Percentiles rank a stretch among this genome's conserved stretches.
Evolutionary conservation across 345 rosid genomes (phyloP).

Genomic region (Chamaenerion angustifolium): DNA sequence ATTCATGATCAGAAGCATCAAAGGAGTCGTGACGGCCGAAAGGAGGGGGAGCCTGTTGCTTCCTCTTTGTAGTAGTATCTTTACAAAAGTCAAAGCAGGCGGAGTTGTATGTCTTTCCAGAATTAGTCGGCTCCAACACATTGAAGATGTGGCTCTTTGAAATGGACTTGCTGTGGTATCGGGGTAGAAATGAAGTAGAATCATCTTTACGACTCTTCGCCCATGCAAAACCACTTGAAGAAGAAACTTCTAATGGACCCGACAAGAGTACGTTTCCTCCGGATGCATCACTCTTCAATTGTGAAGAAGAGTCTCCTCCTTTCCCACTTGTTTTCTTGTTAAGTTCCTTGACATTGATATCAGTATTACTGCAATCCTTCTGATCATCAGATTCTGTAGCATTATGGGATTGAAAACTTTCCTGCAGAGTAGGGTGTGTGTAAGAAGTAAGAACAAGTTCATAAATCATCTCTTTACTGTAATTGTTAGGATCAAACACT

Average conservation of each 20-base stretch:
- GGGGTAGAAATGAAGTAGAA: background rate
- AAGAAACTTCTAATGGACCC: background rate
- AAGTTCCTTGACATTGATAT: no score
- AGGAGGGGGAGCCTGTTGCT: conserved; percentile 50
- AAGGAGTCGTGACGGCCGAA: conserved; percentile 78
- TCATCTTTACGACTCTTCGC: background rate
- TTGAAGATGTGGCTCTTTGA: conserved; percentile 1
- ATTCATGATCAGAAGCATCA: conserved; percentile 62
- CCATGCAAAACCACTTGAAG: conserved; percentile 6
- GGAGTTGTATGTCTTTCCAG: no score
- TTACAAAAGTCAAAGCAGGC: no score
- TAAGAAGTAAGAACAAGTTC: background rate
- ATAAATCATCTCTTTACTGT: no score
- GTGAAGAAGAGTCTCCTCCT: background rate
- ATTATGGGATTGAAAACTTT: conserved; percentile 18
- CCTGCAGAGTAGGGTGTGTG: conserved; percentile 44
- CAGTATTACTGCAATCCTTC: conserved; percentile 5
- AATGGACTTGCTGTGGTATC: background rate
- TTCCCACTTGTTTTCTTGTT: background rate
- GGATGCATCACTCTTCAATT: background rate
- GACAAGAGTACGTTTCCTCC: background rate
- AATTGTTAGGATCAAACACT: no score
- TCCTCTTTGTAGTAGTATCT: conserved; percentile 8
- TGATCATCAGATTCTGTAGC: conserved; percentile 18
- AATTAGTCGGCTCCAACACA: background rate